These are phyloP conservation scores for Metschnikowia santaceciliae DNA, from an alignment of 805 yeast species.

Conservation along the genomic window DNA sequence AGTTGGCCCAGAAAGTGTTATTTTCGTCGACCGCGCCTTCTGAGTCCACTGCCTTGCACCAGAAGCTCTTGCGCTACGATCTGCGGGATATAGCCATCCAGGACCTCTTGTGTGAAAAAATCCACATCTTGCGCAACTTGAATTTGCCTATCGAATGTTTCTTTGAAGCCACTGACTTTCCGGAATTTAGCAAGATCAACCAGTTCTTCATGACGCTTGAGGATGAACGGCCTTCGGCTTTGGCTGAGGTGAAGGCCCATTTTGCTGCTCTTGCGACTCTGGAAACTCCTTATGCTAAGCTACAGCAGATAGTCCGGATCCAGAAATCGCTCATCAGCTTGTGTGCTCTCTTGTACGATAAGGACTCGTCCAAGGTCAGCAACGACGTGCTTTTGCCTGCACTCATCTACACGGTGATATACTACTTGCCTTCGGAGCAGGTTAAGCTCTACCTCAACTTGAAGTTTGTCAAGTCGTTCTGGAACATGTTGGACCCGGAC, in stretches of 20 bases:
- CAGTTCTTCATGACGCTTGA: slow-evolving; percentile 12
- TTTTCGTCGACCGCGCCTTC: slow-evolving; percentile 25
- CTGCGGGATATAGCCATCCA: slow-evolving; percentile 36
- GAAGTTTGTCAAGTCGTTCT: slow-evolving; percentile 34
- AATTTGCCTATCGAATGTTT: slow-evolving; percentile 28
- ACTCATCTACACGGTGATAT: slow-evolving; percentile 33
- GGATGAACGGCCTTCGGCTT: slow-evolving; percentile 10
- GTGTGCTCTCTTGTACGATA: slow-evolving; percentile 15
- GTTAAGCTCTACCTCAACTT: slow-evolving; percentile 34
- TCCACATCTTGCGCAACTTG: slow-evolving; percentile 23
- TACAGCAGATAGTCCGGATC: slow-evolving; percentile 25
- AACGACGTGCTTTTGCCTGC: slow-evolving; percentile 40
- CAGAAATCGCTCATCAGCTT: slow-evolving; percentile 29
- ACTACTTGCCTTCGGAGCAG: slow-evolving; percentile 21
- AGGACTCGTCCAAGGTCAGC: slow-evolving; percentile 23
- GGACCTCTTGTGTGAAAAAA: slow-evolving; percentile 32
- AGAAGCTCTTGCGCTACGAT: slow-evolving; percentile 38
- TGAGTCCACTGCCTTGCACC: slow-evolving; percentile 31
- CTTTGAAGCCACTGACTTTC: slow-evolving; percentile 21
- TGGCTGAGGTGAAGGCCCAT: slow-evolving; percentile 17
- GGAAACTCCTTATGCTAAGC: slow-evolving; percentile 33
- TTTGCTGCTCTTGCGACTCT: slow-evolving; percentile 18
- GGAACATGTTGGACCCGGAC: slow-evolving; percentile 31
- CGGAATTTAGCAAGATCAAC: slow-evolving; percentile 8
- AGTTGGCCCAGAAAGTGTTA: slow-evolving; percentile 29